These are phyloP conservation scores for Leccinum rimulosum DNA, from an alignment of 768 basidiomycete species.

Conservation along the genomic window DNA sequence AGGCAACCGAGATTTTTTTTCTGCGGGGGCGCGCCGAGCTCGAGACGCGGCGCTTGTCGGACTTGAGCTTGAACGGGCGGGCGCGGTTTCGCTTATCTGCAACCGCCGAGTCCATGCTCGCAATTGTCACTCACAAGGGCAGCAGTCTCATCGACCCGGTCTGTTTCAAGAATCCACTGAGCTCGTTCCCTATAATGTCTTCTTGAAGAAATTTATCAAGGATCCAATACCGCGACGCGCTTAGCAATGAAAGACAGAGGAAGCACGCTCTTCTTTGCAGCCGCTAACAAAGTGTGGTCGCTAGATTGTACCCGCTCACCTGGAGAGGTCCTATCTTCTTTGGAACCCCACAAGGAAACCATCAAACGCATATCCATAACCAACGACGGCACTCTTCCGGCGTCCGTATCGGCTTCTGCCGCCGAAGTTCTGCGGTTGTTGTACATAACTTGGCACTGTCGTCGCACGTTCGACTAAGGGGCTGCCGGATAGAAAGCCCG, in stretches of 20 bases:
- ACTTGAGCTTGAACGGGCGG: no score
- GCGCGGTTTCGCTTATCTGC: no score
- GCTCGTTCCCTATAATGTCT: conserved; percentile 42
- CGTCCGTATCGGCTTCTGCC: conserved; percentile 44
- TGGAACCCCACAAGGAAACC: conserved; percentile 49
- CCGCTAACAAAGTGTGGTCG: conserved; percentile 44
- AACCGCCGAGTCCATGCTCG: conserved; percentile 44
- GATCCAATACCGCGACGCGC: conserved; percentile 26
- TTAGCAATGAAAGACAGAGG: conserved; percentile 36
- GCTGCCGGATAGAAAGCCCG: conserved; percentile 38
- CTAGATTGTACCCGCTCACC: conserved; percentile 44
- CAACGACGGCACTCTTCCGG: conserved; percentile 55
- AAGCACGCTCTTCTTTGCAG: conserved; percentile 46
- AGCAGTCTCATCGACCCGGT: conserved; percentile 48
- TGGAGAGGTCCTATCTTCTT: conserved; percentile 43
- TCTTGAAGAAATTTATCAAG: conserved; percentile 42
- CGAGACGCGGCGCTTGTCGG: no score
- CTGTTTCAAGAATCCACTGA: conserved; percentile 44
- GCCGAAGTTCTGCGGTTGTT: conserved; percentile 41
- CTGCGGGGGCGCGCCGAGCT: no score
- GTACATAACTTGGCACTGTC: conserved; percentile 58
- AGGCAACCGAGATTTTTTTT: no score
- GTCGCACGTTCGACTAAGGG: conserved; percentile 57
- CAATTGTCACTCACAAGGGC: conserved; percentile 47
- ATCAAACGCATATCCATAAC: conserved; percentile 58